Evolutionary conservation across 345 rosid species (phyloP).

Genomic region (Corymbia maculata): DNA sequence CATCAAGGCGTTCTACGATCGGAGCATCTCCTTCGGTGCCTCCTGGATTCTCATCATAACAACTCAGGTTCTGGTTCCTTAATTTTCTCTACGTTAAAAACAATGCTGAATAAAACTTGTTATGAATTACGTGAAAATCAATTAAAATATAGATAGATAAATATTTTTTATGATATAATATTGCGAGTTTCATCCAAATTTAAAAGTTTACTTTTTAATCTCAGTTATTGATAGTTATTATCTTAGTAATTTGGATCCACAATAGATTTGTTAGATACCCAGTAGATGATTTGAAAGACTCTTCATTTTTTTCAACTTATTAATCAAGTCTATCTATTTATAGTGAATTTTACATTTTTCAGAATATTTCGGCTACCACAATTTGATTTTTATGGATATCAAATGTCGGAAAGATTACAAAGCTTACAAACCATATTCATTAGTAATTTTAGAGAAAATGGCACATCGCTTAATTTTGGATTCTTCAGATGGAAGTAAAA

Average conservation of each 20-base stretch:
- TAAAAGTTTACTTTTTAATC: background rate
- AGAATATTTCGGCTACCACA: background rate
- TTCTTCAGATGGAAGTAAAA: background rate
- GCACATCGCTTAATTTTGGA: background rate
- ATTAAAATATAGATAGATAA: background rate
- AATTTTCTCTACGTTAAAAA: background rate
- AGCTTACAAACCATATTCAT: background rate
- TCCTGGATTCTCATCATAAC: slow-evolving; percentile 5
- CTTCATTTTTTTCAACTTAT: background rate
- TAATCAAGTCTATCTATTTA: background rate
- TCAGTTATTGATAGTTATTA: background rate
- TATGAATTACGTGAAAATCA: background rate
- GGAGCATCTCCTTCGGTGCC: slow-evolving; percentile 1
- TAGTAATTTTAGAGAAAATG: background rate
- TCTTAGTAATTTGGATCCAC: background rate
- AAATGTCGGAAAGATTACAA: background rate
- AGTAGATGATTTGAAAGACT: background rate
- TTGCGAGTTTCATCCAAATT: background rate
- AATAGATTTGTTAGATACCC: background rate
- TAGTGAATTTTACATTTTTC: background rate
- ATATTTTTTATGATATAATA: background rate
- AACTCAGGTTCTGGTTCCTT: background rate
- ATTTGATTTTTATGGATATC: background rate
- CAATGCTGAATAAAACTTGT: background rate
- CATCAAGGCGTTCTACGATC: slow-evolving; percentile 4